These are phyloP conservation scores for Medicago truncatula DNA, from an alignment of 306 rosid species.

Conservation along the genomic window DNA sequence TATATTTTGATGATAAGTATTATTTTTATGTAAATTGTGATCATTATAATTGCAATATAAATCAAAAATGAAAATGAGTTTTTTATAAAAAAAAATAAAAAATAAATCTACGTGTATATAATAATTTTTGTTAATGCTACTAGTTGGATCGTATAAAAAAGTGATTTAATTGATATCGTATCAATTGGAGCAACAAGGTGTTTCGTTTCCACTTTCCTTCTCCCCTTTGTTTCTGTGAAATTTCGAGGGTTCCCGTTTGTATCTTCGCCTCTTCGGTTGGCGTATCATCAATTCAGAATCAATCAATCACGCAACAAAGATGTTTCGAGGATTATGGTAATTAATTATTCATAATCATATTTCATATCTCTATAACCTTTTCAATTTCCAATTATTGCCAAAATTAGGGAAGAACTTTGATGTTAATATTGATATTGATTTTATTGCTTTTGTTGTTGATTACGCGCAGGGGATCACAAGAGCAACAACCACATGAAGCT, in stretches of 20 bases:
- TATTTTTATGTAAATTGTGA: no score
- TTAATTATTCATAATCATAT: slow-evolving; percentile 34
- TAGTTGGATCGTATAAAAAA: no score
- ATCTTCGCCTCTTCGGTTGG: neutral
- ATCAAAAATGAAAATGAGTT: no score
- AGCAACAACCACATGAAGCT: slow-evolving; percentile 67
- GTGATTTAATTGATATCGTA: no score
- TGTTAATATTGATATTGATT: neutral
- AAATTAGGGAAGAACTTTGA: neutral
- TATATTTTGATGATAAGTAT: no score
- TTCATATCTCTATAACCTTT: neutral
- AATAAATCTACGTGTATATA: no score
- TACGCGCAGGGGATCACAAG: slow-evolving; percentile 79
- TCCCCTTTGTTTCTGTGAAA: slow-evolving; percentile 33
- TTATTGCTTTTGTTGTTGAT: neutral
- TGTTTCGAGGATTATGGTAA: slow-evolving; percentile 87
- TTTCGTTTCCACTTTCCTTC: slow-evolving; percentile 1
- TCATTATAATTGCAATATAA: no score
- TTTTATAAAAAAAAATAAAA: no score
- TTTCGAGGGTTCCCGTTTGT: slow-evolving; percentile 41
- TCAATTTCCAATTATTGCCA: slow-evolving; percentile 1
- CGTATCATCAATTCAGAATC: slow-evolving; percentile 36
- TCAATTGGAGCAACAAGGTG: neutral
- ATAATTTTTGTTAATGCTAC: no score
- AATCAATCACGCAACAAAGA: slow-evolving; percentile 25